Evolutionary conservation across 1,284 basidiomycete species (phyloP), one percentile per base, ranked within the genome.

Genomic region (Amylostereum chailletii): DNA sequence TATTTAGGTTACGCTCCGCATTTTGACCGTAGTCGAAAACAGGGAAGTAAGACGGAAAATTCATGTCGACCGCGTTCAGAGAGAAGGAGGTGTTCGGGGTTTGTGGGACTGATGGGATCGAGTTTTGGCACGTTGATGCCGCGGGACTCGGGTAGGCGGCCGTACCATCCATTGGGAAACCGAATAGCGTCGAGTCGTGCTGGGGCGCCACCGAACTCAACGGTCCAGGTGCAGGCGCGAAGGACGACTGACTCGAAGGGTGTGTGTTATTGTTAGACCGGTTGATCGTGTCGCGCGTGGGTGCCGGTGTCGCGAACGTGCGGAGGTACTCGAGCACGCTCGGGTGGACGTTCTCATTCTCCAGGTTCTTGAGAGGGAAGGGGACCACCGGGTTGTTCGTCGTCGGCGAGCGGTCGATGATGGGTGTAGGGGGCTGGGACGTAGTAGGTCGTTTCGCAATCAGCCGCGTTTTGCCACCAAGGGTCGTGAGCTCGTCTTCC

Each of bases 31-130:
- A 87, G 59, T 87, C 86, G 56, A 84, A 87, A 33, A 86, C 85
- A 1, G 83, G 76, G 71, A 88, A 86, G 57, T 87, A 88, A 55
- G 74, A 75, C 6, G 85, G 85, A 65, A 81, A 78, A 37, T 57
- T 55, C 42, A 53, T 42, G n/a, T 55, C 54, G 11, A 50, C 41
- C 30, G 57, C 10, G 50, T 51, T 48, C 50, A 51, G 19, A 1
- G 19, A 19, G 19, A 19, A 19, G 19, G 19, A 19, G 19, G 19
- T 19, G 19, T 19, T 19, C 19, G 19, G 19, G 19, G 19, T 19
- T 19, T 19, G 19, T 19, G 19, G 19, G 19, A 19, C 19, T 19
- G 19, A 19, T 19, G 19, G 19, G 19, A 19, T 19, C 19, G 19
- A 19, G 19, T 19, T 19, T 19, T 19, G 19, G 19, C 19, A 19